Conservation (phyloP, 1,139 yeast species). For the Hanseniaspora uvarum region DNA sequence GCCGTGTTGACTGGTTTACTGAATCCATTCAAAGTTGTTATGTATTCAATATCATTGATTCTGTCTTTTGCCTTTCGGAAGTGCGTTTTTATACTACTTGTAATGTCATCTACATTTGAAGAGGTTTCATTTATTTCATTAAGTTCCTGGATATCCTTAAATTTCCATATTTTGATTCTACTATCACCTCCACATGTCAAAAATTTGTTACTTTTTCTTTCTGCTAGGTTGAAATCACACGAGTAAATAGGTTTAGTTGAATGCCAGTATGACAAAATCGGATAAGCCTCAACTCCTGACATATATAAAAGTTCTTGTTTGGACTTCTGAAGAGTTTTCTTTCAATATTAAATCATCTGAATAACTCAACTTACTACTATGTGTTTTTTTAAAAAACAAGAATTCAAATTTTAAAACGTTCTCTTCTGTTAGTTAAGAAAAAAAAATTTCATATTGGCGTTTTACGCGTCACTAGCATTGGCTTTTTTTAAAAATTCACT, state of each 20-base stretch:
- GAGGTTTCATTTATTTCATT: neutral
- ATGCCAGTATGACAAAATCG: conserved; percentile 32
- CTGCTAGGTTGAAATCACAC: conserved; percentile 59
- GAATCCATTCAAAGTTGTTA: conserved; percentile 74
- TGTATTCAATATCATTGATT: conserved; percentile 44
- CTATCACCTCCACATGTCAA: conserved; percentile 95
- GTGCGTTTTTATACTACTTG: conserved; percentile 13
- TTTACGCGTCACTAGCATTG: too few relatives aligned
- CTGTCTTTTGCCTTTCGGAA: conserved; percentile 22
- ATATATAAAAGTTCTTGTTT: neutral
- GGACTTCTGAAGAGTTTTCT: neutral
- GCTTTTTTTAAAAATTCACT: too few relatives aligned
- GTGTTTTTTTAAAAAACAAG: too few relatives aligned
- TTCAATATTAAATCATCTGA: too few relatives aligned
- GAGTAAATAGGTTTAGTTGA: conserved; percentile 66
- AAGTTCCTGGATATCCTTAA: conserved; percentile 20
- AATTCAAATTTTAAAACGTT: too few relatives aligned
- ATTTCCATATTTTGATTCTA: conserved; percentile 54
- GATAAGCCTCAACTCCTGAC: conserved; percentile 17
- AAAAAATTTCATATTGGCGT: too few relatives aligned
- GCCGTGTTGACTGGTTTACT: conserved; percentile 92
- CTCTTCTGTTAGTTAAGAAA: too few relatives aligned
- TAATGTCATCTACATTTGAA: neutral
- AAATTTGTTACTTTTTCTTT: conserved; percentile 35
- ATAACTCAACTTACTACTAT: too few relatives aligned